Conservation (phyloP, 1,139 yeast genomes). For the Ogataea hybrid region DNA sequence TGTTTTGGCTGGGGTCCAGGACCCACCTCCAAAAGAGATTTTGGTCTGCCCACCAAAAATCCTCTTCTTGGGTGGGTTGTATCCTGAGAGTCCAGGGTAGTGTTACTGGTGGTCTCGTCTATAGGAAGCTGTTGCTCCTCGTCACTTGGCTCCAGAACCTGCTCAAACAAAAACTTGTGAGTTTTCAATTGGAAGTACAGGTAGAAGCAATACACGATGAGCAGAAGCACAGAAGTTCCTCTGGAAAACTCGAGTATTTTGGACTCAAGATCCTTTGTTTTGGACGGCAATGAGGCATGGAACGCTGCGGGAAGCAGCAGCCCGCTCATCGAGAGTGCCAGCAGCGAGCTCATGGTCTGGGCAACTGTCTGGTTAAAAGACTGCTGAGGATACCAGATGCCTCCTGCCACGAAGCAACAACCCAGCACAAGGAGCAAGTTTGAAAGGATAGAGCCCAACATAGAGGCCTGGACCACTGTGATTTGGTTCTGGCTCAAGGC, state of each 20-base stretch:
- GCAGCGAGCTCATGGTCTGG: slow-evolving; percentile 91
- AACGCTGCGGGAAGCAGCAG: slow-evolving; percentile 94
- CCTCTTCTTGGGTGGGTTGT: slow-evolving; percentile 17
- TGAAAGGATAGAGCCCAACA: slow-evolving; percentile 91
- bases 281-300: slow-evolving; percentile 71
- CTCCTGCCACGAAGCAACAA: slow-evolving; percentile 94
- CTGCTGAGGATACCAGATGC: slow-evolving; percentile 81
- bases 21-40: slow-evolving; percentile 27
- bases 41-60: slow-evolving; percentile 28
- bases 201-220: slow-evolving; percentile 75
- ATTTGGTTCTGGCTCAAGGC: slow-evolving; percentile 86
- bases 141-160: slow-evolving; percentile 17
- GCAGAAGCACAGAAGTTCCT: slow-evolving; percentile 78
- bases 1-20: slow-evolving; percentile 29
- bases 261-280: slow-evolving; percentile 38
- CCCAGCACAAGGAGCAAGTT: slow-evolving; percentile 88
- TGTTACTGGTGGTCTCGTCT: not conserved
- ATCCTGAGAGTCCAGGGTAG: not conserved
- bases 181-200: slow-evolving; percentile 86
- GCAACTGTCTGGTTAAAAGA: slow-evolving; percentile 94
- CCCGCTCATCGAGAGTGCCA: slow-evolving; percentile 89
- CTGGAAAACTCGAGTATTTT: slow-evolving; percentile 76
- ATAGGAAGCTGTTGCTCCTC: slow-evolving; percentile 9
- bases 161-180: slow-evolving; percentile 65
- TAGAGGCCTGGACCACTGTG: slow-evolving; percentile 92